phyloP scores from a whole-genome alignment of 2,329 filamentous ascomycete genomes.

The Diaporthe sp. region DNA sequence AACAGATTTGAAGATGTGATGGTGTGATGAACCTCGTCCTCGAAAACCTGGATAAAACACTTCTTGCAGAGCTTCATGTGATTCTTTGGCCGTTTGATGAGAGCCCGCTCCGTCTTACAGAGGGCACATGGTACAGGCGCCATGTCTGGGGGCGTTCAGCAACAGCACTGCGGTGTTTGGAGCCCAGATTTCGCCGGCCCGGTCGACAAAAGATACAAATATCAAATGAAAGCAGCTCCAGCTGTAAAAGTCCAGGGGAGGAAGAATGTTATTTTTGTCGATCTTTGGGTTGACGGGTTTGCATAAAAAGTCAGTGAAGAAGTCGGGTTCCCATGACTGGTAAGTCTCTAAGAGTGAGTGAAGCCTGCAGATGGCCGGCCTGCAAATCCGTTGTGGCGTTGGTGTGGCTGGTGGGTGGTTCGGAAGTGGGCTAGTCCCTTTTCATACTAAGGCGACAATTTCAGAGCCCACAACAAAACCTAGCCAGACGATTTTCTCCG shows the following conservation, averaged over 20 bases:
- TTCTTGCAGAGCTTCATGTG: conserved; percentile 91
- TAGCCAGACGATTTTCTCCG: conserved; percentile 26
- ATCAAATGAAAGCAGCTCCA: neutral
- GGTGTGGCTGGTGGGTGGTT: conserved; percentile 8
- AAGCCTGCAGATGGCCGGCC: neutral
- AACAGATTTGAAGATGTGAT: conserved; percentile 88
- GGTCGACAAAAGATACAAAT: neutral
- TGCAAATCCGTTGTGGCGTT: conserved; percentile 3
- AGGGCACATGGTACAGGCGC: conserved; percentile 81
- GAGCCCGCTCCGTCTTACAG: conserved; percentile 82
- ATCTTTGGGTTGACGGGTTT: neutral
- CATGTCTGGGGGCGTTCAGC: conserved; percentile 65
- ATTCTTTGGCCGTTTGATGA: conserved; percentile 95
- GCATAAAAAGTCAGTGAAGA: neutral
- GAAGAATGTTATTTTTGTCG: neutral
- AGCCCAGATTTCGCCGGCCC: too few species aligned
- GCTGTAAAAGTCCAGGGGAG: neutral
- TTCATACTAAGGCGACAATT: neutral
- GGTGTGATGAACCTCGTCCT: conserved; percentile 94
- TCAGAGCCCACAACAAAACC: conserved; percentile 39
- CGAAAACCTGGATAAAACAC: conserved; percentile 91
- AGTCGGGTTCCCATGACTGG: neutral
- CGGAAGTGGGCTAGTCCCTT: neutral
- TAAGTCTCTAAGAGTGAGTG: neutral
- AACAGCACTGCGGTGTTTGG: neutral